A percentile compares a stretch with the other conserved stretches of the same genome.
phyloP scores from a whole-genome alignment of 2,329 filamentous ascomycete species.

The Clarireedia monteithiana region DNA sequence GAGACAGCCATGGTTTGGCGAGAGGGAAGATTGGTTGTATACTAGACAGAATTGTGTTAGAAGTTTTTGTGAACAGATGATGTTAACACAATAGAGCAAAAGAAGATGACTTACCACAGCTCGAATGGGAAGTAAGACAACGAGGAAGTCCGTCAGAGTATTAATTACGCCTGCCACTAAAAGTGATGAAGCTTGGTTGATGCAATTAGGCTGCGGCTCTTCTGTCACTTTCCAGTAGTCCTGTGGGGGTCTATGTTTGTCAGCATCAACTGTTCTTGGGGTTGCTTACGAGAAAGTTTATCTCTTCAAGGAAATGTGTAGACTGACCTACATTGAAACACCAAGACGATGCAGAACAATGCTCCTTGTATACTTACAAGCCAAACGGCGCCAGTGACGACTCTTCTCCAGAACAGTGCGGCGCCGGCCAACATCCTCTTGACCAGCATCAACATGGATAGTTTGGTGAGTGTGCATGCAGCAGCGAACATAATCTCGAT shows the following conservation, averaged over 20 bases:
- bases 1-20: slow-evolving; percentile 40
- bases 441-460: slow-evolving; percentile 32
- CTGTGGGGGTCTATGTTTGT: slow-evolving; percentile 28
- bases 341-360: slow-evolving; percentile 19
- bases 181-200: slow-evolving; percentile 43
- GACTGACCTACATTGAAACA: slow-evolving; percentile 24
- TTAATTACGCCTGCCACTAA: slow-evolving; percentile 50
- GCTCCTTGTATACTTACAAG: slow-evolving; percentile 19
- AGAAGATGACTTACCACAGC: slow-evolving; percentile 1
- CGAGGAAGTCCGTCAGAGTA: slow-evolving; percentile 49
- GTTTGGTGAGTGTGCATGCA: slow-evolving; percentile 30
- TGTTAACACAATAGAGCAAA: not conserved
- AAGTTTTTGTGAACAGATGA: not conserved
- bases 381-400: slow-evolving; percentile 15
- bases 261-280: not conserved
- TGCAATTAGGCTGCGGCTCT: slow-evolving; percentile 32
- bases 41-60: slow-evolving; percentile 22
- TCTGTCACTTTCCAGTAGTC: slow-evolving; percentile 33
- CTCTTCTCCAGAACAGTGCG: slow-evolving; percentile 19
- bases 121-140: slow-evolving; percentile 44
- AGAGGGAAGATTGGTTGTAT: slow-evolving; percentile 37
- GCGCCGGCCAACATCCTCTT: slow-evolving; percentile 18
- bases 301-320: not conserved
- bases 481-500: slow-evolving; percentile 34
- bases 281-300: not conserved